Evolutionary conservation across 768 basidiomycete genomes (phyloP), one percentile per base, ranked within the genome.

Genomic region (Lenzites betulinus): DNA sequence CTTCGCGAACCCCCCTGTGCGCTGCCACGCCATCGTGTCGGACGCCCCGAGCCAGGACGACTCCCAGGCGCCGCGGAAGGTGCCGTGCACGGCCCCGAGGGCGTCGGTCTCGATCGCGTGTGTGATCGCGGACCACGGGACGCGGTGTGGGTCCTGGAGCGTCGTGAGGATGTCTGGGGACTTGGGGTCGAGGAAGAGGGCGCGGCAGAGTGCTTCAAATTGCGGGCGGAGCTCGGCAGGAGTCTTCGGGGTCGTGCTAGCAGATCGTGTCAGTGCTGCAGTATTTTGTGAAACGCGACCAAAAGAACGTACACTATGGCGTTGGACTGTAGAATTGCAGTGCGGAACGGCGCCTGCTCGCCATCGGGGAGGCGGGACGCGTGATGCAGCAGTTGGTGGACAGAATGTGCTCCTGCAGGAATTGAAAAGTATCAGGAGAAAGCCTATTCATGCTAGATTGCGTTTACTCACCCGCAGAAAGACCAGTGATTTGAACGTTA

Each of bases 321-420:
- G 64, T 92, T 93, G 8, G 90, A 92, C 66, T 90, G 88, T 16
- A 91, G 71, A 9, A 82, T 64, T 3, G 87, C 89, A 20, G 86
- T 84, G 33, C 78, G 78, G 67, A 92, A 89, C 0, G 91, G 90
- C 0, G 89, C 83, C 26, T 72, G 69, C 60, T 76, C 71, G 26
- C 81, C 83, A 5, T 77, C 70, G 0, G 88, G 86, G 22, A 90
- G 78, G 26, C 79, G 78, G 2, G 89, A 89, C 28, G 81, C 87
- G 64, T 85, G 83, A 51, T 91, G 88, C 7, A 93, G 76, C 28
- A 90, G 69, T 68, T 92, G 88, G 66, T 90, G 89, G 1, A 89
- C 84, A 0, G 90, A 84, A 71, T 93, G 88, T 1, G 84, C 87
- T 9, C 88, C 86, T 88, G 60, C 11, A n/a, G 23, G 12, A 22